Percentiles rank a stretch among this genome's conserved stretches.
phyloP scores from a whole-genome alignment of 1,284 basidiomycete genomes.

The Mycena sp. region DNA sequence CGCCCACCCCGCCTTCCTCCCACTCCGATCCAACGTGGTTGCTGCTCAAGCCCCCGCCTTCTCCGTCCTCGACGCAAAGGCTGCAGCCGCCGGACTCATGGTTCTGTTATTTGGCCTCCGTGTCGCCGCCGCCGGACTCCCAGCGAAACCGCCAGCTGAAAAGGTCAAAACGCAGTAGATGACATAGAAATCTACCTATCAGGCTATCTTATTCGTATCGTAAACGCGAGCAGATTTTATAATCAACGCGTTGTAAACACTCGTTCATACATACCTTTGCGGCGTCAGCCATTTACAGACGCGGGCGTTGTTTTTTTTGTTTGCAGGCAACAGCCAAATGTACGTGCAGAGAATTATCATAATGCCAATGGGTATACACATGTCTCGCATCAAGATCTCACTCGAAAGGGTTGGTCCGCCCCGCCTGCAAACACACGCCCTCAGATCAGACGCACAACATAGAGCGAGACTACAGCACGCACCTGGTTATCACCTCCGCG shows the following conservation, averaged over 20 bases:
- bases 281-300: neutral
- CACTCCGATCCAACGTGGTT: constrained; percentile 5
- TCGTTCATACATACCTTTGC: too few relatives aligned
- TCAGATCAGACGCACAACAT: neutral
- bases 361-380: constrained; percentile 1
- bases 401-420: constrained; percentile 80
- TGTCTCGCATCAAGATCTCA: constrained; percentile 40
- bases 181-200: neutral
- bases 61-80: constrained; percentile 7
- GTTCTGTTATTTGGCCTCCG: constrained; percentile 20
- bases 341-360: too few relatives aligned
- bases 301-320: neutral
- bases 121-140: neutral
- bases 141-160: neutral
- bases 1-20: constrained; percentile 38
- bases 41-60: neutral
- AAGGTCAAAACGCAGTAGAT: constrained; percentile 29
- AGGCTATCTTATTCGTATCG: too few relatives aligned
- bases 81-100: constrained; percentile 20
- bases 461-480: constrained; percentile 33
- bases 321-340: too few relatives aligned
- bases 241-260: too few relatives aligned
- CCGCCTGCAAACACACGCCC: constrained; percentile 56
- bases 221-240: too few relatives aligned
- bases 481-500: constrained; percentile 78